Conservation (phyloP, 2,329 filamentous ascomycete species). For the Dichotomopilus funicola region DNA sequence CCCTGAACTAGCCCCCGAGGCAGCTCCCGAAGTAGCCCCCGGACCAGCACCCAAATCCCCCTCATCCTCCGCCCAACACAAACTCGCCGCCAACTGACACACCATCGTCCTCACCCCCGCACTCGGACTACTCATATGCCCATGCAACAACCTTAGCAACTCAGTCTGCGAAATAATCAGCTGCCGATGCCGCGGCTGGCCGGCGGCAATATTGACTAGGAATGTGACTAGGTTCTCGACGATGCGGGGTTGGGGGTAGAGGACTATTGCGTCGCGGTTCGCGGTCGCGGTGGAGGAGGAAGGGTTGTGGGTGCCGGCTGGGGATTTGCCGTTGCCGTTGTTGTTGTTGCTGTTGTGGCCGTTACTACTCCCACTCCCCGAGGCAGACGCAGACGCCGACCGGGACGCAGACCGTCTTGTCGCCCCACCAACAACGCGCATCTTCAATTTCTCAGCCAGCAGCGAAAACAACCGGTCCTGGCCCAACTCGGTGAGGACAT, state of each 20-base stretch:
- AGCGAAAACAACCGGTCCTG: constrained; percentile 75
- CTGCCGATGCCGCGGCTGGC: constrained; percentile 69
- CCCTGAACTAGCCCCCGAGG: too few relatives aligned
- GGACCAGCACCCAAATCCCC: constrained; percentile 40
- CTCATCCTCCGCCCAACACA: constrained; percentile 74
- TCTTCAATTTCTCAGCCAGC: constrained; percentile 68
- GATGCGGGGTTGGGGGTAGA: constrained; percentile 60
- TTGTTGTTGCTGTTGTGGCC: too few relatives aligned
- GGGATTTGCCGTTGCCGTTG: too few relatives aligned
- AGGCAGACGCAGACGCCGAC: too few relatives aligned
- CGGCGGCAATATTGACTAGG: constrained; percentile 82
- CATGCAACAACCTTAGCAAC: constrained; percentile 64
- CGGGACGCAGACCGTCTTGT: constrained; percentile 34
- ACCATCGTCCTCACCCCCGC: constrained; percentile 69
- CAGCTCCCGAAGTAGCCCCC: too few relatives aligned
- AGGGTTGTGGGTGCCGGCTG: too few relatives aligned
- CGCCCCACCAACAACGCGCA: constrained; percentile 50
- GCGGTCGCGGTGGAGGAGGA: too few relatives aligned
- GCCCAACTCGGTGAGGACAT: constrained; percentile 69
- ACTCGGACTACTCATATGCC: constrained; percentile 67
- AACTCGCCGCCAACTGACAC: constrained; percentile 78
- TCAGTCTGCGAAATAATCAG: constrained; percentile 69
- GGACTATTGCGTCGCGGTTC: constrained; percentile 35
- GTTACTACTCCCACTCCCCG: too few relatives aligned
- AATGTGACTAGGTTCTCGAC: constrained; percentile 73